Evolutionary conservation across 495 filamentous ascomycete species (phyloP).

Genomic region (Tuber calosporum): DNA sequence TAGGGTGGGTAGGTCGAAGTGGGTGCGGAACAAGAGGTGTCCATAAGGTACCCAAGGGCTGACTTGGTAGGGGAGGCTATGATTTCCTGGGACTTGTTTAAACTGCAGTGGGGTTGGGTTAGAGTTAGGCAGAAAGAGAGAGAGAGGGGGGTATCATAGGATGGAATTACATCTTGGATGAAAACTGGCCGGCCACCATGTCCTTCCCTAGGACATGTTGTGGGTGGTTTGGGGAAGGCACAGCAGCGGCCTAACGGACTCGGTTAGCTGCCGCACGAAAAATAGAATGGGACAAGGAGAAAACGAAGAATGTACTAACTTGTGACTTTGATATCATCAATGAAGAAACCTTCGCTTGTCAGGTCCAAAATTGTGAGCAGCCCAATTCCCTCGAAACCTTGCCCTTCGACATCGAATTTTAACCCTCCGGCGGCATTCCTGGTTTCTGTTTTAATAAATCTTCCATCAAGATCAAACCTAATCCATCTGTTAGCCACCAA

Average conservation of each 20-base stretch:
- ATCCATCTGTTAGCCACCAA: background rate
- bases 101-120: background rate
- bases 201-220: background rate
- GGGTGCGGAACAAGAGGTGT: background rate
- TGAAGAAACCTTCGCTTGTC: background rate
- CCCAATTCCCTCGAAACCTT: slow-evolving; percentile 1
- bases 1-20: background rate
- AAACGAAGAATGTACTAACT: background rate
- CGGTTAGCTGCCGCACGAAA: background rate
- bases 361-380: background rate
- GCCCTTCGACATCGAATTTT: background rate
- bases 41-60: background rate
- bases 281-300: background rate
- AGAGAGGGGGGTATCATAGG: background rate
- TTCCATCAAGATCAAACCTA: background rate
- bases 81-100: background rate
- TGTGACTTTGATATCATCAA: slow-evolving; percentile 3
- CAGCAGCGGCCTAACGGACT: background rate
- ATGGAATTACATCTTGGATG: background rate
- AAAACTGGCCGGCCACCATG: background rate
- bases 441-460: background rate
- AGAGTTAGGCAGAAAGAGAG: background rate
- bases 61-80: background rate
- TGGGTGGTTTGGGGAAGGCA: background rate
- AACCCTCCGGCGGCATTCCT: background rate